A percentile compares a stretch with the other conserved stretches of the same genome.
These are phyloP conservation scores for Aaosphaeria pasadenensis DNA, from an alignment of 2,329 filamentous ascomycete genomes.

Conservation along the genomic window DNA sequence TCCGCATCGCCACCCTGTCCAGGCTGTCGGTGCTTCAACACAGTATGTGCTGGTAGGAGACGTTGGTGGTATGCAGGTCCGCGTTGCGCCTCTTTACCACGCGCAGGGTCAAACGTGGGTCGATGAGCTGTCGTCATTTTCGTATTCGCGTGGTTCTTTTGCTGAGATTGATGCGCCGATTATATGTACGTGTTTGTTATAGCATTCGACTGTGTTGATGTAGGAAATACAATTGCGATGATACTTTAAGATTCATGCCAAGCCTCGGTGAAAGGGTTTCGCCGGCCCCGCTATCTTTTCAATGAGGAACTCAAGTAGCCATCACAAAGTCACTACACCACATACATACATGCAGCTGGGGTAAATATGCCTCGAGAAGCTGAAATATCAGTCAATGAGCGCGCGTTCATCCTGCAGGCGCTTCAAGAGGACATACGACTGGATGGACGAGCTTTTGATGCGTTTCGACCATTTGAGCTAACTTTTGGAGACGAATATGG, in stretches of 20 bases:
- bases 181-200: no score
- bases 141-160: no score
- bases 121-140: constrained; percentile 61
- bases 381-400: constrained; percentile 86
- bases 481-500: constrained; percentile 89
- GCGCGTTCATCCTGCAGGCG: constrained; percentile 78
- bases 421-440: constrained; percentile 77
- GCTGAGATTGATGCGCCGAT: no score
- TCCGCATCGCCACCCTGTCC: constrained; percentile 86
- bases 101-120: constrained; percentile 94
- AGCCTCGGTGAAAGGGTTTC: background rate
- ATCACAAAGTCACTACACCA: background rate
- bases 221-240: no score
- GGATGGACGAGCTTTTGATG: constrained; percentile 77
- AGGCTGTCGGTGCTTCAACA: constrained; percentile 77
- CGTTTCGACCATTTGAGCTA: constrained; percentile 74
- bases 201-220: no score
- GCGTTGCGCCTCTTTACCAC: constrained; percentile 90
- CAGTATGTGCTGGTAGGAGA: constrained; percentile 87
- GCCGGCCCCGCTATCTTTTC: constrained; percentile 24
- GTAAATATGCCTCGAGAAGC: constrained; percentile 83
- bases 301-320: background rate
- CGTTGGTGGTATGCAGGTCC: constrained; percentile 96
- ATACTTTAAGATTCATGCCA: no score
- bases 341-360: background rate